phyloP scores from a whole-genome alignment of 106 monocot species.

The Phalaenopsis aphrodite region DNA sequence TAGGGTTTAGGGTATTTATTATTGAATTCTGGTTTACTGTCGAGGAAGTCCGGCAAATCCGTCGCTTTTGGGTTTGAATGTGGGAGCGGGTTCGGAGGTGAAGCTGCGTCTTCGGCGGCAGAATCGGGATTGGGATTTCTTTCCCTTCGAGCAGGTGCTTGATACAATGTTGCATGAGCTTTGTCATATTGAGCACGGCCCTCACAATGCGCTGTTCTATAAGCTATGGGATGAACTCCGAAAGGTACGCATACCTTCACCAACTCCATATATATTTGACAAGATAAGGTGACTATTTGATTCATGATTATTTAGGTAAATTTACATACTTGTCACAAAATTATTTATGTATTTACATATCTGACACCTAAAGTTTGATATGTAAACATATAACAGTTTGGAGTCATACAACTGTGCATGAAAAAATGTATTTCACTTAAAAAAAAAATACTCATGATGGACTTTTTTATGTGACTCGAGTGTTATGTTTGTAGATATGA shows the following conservation, averaged over 20 bases:
- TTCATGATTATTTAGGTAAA: background rate
- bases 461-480: too few relatives aligned
- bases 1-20: too few relatives aligned
- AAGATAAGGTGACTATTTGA: background rate
- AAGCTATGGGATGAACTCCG: conserved; percentile 95
- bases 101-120: conserved; percentile 71
- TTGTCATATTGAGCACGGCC: conserved; percentile 71
- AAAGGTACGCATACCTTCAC: conserved; percentile 28
- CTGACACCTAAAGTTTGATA: too few relatives aligned
- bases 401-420: too few relatives aligned
- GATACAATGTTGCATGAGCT: conserved; percentile 98
- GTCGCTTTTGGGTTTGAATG: conserved; percentile 68
- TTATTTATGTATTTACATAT: too few relatives aligned
- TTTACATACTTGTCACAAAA: too few relatives aligned
- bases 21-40: background rate
- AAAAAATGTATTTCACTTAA: too few relatives aligned
- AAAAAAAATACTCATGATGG: too few relatives aligned
- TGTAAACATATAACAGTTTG: too few relatives aligned
- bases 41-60: conserved; percentile 46
- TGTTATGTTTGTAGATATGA: too few relatives aligned
- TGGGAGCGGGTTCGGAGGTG: conserved; percentile 53
- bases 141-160: conserved; percentile 83
- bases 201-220: conserved; percentile 80
- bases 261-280: background rate
- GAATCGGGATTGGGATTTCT: conserved; percentile 64